Base-by-base conservation (phyloP, 441 rosid species). In the Gossypium aridum region DNA sequence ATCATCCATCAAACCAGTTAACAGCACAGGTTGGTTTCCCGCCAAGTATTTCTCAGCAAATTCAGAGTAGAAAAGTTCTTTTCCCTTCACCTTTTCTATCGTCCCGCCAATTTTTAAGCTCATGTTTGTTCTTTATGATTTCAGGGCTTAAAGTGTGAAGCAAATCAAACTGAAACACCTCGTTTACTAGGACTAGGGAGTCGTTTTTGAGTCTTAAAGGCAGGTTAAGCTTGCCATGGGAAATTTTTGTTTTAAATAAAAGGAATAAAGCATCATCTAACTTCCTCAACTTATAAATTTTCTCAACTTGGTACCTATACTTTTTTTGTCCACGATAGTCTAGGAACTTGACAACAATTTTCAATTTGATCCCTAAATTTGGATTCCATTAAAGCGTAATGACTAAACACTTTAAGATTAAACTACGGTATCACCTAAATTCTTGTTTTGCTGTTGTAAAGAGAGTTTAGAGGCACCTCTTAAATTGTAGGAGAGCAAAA, bases 1-100 rank as follows among this genome's bases (percentile, higher is more conserved):
- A 59, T 86, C 88, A 37, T 92, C 97, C 87, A 89, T 92, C 34
- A 96, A 86, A 80, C 89, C 87, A 12, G 90, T 90, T 16, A 93
- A 75, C 31, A 93, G 86, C 59, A 92, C 95, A 0, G 98, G 97
- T 17, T 86, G 82, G 77, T 89, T 96, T 85, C 83, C 87, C 16
- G 86, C 76, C 77, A 96, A 75, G 85, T 84, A 96, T 60, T 75
- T 87, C 77, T 85, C 87, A 37, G 83, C 90, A 57, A 92, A 92
- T 54, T 86, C 96, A 13, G 59, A 19, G 77, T 86, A 94, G 73
- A 84, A 83, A 79, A 92, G 16, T 53, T 89, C 90, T 76, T 83
- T 88, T 19, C 91, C 92, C 61, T 86, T 86, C 76, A 88, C 85
- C 78, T 76, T 91, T 86, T 90, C 92, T 10, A 90, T 83, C 23